Percentiles rank a stretch among this genome's conserved stretches.
Conservation (phyloP, 2,329 filamentous ascomycete genomes). For the Endocalyx cinctus region DNA sequence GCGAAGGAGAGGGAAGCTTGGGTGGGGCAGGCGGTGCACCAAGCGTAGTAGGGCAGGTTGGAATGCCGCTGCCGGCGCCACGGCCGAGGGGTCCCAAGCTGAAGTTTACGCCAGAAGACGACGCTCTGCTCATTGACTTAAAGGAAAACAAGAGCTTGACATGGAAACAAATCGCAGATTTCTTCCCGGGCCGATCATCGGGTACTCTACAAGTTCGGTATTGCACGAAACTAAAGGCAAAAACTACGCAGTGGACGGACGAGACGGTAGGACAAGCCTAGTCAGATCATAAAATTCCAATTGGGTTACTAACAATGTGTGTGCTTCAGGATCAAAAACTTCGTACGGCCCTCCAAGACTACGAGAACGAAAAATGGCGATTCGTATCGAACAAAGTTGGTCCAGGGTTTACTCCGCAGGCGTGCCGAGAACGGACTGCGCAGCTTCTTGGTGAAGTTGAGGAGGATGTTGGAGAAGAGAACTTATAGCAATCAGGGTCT, state of each 20-base stretch:
- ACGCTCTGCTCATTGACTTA: slow-evolving; percentile 79
- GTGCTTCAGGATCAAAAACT: slow-evolving; percentile 76
- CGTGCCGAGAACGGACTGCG: slow-evolving; percentile 76
- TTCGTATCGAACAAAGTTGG: slow-evolving; percentile 89
- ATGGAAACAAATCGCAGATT: slow-evolving; percentile 97
- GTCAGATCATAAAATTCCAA: slow-evolving; percentile 1
- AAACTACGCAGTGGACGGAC: slow-evolving; percentile 89
- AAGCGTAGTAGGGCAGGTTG: slow-evolving; percentile 80
- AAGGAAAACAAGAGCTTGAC: slow-evolving; percentile 94
- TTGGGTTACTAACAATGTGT: slow-evolving; percentile 11
- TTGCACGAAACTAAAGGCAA: slow-evolving; percentile 91
- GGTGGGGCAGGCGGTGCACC: slow-evolving; percentile 53
- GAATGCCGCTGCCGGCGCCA: slow-evolving; percentile 80
- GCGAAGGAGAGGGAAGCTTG: slow-evolving; percentile 46
- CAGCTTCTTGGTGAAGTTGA: slow-evolving; percentile 48
- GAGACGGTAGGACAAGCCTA: slow-evolving; percentile 67
- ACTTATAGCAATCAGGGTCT: slow-evolving; percentile 53
- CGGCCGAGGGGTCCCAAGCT: slow-evolving; percentile 82
- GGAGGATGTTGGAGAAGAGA: slow-evolving; percentile 27
- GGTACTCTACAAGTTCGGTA: slow-evolving; percentile 91
- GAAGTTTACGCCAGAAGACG: slow-evolving; percentile 91
- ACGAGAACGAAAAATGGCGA: slow-evolving; percentile 90
- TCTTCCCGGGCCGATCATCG: slow-evolving; percentile 86
- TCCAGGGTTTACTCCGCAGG: slow-evolving; percentile 79
- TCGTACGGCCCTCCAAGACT: slow-evolving; percentile 71